phyloP scores from a whole-genome alignment of 2,329 filamentous ascomycete genomes.

The Xylariaceae sp. region DNA sequence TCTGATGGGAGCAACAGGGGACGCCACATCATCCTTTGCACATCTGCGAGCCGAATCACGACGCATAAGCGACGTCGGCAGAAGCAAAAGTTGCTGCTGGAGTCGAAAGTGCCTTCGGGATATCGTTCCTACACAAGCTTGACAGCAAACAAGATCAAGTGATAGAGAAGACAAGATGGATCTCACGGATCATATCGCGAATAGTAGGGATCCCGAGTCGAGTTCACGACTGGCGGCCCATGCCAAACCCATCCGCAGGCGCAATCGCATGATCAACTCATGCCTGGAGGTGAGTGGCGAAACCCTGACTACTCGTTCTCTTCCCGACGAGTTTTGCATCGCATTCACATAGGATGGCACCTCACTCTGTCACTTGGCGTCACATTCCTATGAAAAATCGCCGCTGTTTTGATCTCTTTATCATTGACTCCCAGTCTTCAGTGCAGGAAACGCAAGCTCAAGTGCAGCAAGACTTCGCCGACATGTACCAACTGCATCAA shows the following conservation, averaged over 20 bases:
- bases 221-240: constrained; percentile 23
- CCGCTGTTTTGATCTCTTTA: not conserved
- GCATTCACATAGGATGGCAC: constrained; percentile 2
- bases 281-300: constrained; percentile 48
- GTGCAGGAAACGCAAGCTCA: constrained; percentile 69
- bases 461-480: constrained; percentile 64
- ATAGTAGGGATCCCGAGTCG: constrained; percentile 16
- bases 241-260: constrained; percentile 47
- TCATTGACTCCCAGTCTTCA: constrained; percentile 1
- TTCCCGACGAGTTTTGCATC: constrained; percentile 11
- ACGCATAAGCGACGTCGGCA: not conserved
- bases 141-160: not conserved
- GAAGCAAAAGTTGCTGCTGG: not conserved
- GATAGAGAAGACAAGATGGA: constrained; percentile 11
- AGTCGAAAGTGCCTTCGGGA: not conserved
- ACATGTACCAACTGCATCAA: constrained; percentile 65
- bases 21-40: constrained; percentile 2
- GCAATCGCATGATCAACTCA: constrained; percentile 62
- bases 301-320: not conserved
- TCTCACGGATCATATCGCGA: constrained; percentile 10
- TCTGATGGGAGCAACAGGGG: constrained; percentile 8
- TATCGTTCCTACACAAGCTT: not conserved
- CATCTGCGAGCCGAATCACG: not conserved
- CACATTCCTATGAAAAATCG: not conserved
- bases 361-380: constrained; percentile 6